Conservation (phyloP, 2,329 filamentous ascomycete species). For the Paraconiothyrium sp. region DNA sequence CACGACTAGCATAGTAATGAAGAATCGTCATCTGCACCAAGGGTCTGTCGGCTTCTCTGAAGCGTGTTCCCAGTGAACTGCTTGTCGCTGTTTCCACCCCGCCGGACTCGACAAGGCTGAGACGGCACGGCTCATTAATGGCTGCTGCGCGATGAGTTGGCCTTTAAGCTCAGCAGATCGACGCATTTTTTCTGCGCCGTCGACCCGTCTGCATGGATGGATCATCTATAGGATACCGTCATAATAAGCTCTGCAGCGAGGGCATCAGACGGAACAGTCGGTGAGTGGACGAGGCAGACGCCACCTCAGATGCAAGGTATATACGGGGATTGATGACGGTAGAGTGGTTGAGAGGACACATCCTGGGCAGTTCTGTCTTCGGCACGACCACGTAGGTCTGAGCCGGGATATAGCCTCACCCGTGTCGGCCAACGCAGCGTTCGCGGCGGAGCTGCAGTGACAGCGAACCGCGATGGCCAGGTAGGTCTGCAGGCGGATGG, state of each 20-base stretch:
- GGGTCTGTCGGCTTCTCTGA: background rate
- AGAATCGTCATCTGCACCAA: background rate
- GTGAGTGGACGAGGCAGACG: conserved; percentile 30
- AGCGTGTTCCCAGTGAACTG: conserved; percentile 2
- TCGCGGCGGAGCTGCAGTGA: conserved; percentile 30
- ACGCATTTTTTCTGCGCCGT: conserved; percentile 31
- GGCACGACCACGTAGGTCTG: conserved; percentile 25
- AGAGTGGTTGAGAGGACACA: conserved; percentile 12
- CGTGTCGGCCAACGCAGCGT: conserved; percentile 33
- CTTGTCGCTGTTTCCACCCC: background rate
- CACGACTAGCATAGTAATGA: background rate
- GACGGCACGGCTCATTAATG: conserved; percentile 33
- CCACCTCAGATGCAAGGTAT: conserved; percentile 5
- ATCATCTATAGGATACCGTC: conserved; percentile 49
- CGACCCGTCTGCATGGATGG: conserved; percentile 43
- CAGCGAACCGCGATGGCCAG: conserved; percentile 29
- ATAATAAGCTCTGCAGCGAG: conserved; percentile 23
- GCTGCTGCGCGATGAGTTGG: conserved; percentile 51
- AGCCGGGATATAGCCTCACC: conserved; percentile 17
- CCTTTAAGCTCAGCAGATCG: conserved; percentile 35
- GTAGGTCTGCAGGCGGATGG: conserved; percentile 22
- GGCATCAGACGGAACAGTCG: conserved; percentile 26
- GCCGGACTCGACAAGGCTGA: conserved; percentile 37
- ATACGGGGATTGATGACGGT: conserved; percentile 30
- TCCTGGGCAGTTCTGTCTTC: background rate